Evolutionary conservation across 441 rosid species (phyloP), one percentile per base, ranked within the genome.

Genomic region (Rhodomyrtus psidioides): DNA sequence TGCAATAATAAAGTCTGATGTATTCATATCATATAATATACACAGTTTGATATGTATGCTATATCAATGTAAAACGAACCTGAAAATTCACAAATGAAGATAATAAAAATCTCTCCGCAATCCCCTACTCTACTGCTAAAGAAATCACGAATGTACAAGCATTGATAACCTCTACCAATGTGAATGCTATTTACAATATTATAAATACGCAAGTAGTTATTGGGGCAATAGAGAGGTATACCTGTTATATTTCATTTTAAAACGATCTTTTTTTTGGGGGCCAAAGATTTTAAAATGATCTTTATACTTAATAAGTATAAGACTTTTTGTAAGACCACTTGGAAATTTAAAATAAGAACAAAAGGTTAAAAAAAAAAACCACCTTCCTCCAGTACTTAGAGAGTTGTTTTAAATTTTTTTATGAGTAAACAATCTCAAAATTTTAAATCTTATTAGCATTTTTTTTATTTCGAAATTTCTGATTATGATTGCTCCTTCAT

Each of bases 141-240:
- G 34, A 34, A 34, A 34, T 34, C 34, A 34, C 34, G 4, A 42
- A 42, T 42, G 46, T 1, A 42, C 46, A 42, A 42, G 46, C 46
- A 7, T 6, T 6, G 8, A 42, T 42, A 42, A 6, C 46, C 46
- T 42, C 46, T 42, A 42, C 46, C 46, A 42, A 6, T 9, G 1
- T 15, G 10, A 28, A 60, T 60, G 23, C 19, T 60, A 60, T 16
- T 30, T 28, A 15, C 6, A 15, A 8, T 15, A 60, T 28, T 15
- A 28, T 8, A 60, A 39, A 9, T 28, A 15, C 9, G 12, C 6
- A 17, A 30, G 24, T 1, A 17, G 44, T 17, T 7, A 30, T 30
- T 2, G 0, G 39, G 0, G 79, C n/a, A 39, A 12, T 19, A 65
- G 0, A 65, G 6, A 65, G 19, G 2, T 2, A 21, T 5, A 2